Conservation (phyloP, 139 green algal genomes). For the Coccomyxa sp. region DNA sequence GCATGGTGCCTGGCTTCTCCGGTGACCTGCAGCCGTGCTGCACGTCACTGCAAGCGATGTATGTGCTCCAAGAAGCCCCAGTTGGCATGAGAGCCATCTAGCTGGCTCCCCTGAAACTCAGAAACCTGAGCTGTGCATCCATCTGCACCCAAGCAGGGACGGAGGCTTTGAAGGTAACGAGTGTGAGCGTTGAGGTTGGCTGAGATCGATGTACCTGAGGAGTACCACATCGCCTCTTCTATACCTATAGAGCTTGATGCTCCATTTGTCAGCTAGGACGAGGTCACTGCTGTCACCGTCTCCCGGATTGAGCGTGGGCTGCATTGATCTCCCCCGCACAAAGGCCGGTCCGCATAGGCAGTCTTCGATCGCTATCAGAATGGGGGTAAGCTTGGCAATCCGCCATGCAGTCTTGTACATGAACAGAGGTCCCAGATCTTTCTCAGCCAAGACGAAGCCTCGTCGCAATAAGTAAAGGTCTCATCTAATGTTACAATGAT, state of each 20-base stretch:
- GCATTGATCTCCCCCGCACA: constrained; percentile 53
- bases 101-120: no score
- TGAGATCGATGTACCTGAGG: constrained; percentile 38
- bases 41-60: no score
- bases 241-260: constrained; percentile 47
- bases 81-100: no score
- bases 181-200: neutral
- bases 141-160: no score
- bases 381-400: constrained; percentile 3
- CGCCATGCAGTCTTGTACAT: constrained; percentile 1
- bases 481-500: no score
- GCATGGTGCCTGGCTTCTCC: constrained; percentile 50
- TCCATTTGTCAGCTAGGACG: constrained; percentile 64
- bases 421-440: no score
- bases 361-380: constrained; percentile 11
- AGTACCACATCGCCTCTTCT: constrained; percentile 62
- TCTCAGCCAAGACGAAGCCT: no score
- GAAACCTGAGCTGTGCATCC: no score
- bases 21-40: constrained; percentile 46
- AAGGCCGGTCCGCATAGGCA: constrained; percentile 2
- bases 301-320: constrained; percentile 48
- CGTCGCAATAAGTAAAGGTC: no score
- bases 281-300: constrained; percentile 14
- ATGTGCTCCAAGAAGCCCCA: no score
- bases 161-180: no score